phyloP scores from a whole-genome alignment of 371 early-diverging fungal species.

The Phascolomyces articulosus region DNA sequence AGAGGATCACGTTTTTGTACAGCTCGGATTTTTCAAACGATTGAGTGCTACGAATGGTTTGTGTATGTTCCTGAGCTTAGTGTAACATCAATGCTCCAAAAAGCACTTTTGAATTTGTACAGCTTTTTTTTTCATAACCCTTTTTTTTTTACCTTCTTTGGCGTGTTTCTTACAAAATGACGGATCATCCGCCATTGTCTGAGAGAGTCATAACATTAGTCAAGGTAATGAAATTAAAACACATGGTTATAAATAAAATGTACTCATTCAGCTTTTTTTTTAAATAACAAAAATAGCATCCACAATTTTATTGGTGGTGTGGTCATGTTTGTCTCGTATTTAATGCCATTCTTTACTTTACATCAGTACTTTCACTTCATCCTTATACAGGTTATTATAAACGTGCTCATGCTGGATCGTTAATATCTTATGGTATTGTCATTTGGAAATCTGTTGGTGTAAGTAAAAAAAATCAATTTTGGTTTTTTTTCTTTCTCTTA shows the following conservation, averaged over 20 bases:
- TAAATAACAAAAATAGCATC: slow-evolving; percentile 33
- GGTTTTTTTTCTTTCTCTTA: not conserved
- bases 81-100: too few relatives aligned
- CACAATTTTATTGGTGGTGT: slow-evolving; percentile 63
- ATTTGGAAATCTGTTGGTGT: slow-evolving; percentile 84
- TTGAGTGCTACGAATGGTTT: too few relatives aligned
- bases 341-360: slow-evolving; percentile 38
- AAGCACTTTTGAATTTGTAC: not conserved
- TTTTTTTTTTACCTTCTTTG: not conserved
- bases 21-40: too few relatives aligned
- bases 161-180: not conserved
- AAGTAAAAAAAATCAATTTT: slow-evolving; percentile 20
- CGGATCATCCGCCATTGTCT: slow-evolving; percentile 5
- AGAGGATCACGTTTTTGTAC: too few relatives aligned
- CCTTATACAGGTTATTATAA: slow-evolving; percentile 48
- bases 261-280: not conserved
- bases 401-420: slow-evolving; percentile 72
- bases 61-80: not conserved
- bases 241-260: not conserved
- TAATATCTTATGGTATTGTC: slow-evolving; percentile 81
- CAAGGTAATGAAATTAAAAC: slow-evolving; percentile 3
- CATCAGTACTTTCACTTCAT: slow-evolving; percentile 41
- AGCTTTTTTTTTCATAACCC: not conserved
- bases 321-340: slow-evolving; percentile 43
- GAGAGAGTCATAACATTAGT: not conserved